These are phyloP conservation scores for Tylopilus vinaceipallidus DNA, from an alignment of 768 basidiomycete genomes.

Conservation along the genomic window DNA sequence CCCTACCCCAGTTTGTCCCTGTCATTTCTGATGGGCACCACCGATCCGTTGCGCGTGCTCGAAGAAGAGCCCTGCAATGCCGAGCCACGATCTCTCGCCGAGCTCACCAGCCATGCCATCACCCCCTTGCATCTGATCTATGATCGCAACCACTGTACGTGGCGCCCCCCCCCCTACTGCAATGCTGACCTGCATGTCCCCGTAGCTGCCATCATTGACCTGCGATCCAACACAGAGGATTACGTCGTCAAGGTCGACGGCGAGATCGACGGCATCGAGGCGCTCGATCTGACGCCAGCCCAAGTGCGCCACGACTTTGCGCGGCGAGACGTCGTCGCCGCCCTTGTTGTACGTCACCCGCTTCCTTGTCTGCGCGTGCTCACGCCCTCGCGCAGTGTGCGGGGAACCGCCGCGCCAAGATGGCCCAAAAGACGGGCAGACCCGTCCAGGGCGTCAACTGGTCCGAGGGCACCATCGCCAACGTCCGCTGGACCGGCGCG, in stretches of 20 bases:
- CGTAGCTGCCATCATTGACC: conserved; percentile 28
- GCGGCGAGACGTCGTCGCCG: conserved; percentile 42
- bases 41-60: conserved; percentile 17
- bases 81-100: conserved; percentile 59
- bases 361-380: no score
- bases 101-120: conserved; percentile 41
- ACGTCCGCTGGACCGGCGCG: conserved; percentile 65
- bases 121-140: conserved; percentile 69
- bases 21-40: conserved; percentile 18
- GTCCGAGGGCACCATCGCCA: conserved; percentile 69
- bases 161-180: conserved; percentile 19
- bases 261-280: conserved; percentile 14
- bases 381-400: conserved; percentile 55
- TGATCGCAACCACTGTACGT: conserved; percentile 69
- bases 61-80: conserved; percentile 61
- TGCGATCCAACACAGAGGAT: conserved; percentile 16
- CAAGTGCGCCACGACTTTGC: conserved; percentile 17
- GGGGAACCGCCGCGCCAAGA: conserved; percentile 65
- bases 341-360: conserved; percentile 48
- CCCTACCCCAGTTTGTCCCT: no score
- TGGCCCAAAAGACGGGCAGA: conserved; percentile 50
- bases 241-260: conserved; percentile 32
- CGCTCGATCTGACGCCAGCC: conserved; percentile 19
- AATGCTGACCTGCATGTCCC: neutral
- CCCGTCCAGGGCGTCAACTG: conserved; percentile 58